Percentiles rank a stretch among this genome's conserved stretches.
phyloP scores from a whole-genome alignment of 2,329 filamentous ascomycete genomes.

The Lasiodiplodia gonubiensis region DNA sequence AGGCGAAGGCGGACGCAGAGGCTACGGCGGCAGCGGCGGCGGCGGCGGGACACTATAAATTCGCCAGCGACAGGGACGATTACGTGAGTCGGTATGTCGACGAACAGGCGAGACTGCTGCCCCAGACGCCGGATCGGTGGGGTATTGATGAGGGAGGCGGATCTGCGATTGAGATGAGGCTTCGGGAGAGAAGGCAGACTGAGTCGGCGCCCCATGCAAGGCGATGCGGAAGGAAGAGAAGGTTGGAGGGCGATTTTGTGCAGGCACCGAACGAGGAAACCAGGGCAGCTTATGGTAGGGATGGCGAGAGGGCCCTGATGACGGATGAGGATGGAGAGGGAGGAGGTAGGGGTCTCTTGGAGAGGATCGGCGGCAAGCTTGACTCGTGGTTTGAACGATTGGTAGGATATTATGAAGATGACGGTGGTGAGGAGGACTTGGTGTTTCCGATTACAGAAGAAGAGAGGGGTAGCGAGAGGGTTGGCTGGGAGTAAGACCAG shows the following conservation, averaged over 20 bases:
- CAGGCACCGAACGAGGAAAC: not conserved
- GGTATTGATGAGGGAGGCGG: not conserved
- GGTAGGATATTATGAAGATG: not conserved
- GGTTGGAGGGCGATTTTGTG: not conserved
- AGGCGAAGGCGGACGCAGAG: not conserved
- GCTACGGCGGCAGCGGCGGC: not conserved
- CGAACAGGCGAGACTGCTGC: not conserved
- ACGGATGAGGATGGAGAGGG: not conserved
- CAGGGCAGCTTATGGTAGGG: not conserved
- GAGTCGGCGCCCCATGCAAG: no score
- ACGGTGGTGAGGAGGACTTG: not conserved
- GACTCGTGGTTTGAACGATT: not conserved
- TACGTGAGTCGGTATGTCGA: not conserved
- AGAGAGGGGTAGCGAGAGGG: slow-evolving; percentile 1
- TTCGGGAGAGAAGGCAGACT: not conserved
- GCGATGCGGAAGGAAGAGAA: not conserved
- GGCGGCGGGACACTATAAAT: not conserved
- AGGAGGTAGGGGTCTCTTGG: not conserved
- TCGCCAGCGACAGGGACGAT: not conserved
- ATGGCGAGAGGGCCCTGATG: not conserved
- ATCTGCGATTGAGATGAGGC: not conserved
- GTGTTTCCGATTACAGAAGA: slow-evolving; percentile 7
- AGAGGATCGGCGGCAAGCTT: not conserved
- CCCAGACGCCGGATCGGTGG: not conserved
- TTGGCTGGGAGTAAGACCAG: not conserved